Evolutionary conservation across 2,329 filamentous ascomycete genomes (phyloP).

Genomic region (Graphilbum ipis-grandicollis): DNA sequence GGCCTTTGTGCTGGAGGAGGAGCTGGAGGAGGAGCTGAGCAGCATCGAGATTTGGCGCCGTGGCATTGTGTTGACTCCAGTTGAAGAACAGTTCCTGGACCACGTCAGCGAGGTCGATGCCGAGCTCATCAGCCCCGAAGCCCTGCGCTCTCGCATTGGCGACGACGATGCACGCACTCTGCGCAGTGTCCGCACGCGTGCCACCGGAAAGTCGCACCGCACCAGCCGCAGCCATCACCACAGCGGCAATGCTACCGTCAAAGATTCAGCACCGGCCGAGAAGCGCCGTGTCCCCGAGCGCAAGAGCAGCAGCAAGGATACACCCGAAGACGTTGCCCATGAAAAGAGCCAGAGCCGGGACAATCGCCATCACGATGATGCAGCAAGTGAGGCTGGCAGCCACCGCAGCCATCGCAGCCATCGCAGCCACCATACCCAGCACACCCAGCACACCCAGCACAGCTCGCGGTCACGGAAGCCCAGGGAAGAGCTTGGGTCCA

Average conservation of each 20-base stretch:
- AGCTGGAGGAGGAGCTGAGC: constrained; percentile 39
- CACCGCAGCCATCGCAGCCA: constrained; percentile 13
- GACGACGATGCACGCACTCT: constrained; percentile 13
- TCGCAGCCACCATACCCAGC: constrained; percentile 5
- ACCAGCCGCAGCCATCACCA: constrained; percentile 10
- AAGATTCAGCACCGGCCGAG: background rate
- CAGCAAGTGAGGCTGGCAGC: constrained; percentile 5
- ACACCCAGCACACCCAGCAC: constrained; percentile 6
- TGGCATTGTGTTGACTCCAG: constrained; percentile 32
- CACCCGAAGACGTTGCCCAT: background rate
- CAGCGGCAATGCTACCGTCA: constrained; percentile 8
- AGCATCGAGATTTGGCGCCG: constrained; percentile 40
- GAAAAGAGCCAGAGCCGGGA: background rate
- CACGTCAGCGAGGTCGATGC: constrained; percentile 18
- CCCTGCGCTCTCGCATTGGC: constrained; percentile 26
- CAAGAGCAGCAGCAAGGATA: constrained; percentile 13
- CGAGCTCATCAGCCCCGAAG: constrained; percentile 40
- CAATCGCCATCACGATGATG: background rate
- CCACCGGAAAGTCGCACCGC: constrained; percentile 11
- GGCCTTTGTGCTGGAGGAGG: constrained; percentile 38
- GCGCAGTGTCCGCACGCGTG: constrained; percentile 15
- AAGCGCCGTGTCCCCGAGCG: constrained; percentile 10
- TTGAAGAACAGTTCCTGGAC: constrained; percentile 13
- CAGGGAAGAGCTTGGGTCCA: too few species aligned
- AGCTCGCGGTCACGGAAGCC: constrained; percentile 16